Base-by-base conservation (phyloP, 495 filamentous ascomycete genomes). In the Aspergillus baeticus region DNA sequence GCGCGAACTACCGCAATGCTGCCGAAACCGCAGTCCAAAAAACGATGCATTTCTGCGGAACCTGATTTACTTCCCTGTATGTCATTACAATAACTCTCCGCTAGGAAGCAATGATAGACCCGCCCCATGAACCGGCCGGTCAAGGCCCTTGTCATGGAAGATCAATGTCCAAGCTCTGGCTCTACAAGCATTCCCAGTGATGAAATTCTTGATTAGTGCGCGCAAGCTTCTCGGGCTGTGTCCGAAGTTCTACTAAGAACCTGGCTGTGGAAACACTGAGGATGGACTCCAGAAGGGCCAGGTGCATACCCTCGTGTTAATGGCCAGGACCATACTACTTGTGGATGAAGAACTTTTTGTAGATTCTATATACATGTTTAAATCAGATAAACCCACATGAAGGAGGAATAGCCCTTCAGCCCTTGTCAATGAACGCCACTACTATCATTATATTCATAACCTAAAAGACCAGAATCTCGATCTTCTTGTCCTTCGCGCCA, bases 401-500 rank as follows among this genome's bases (percentile, higher is more conserved):
- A 45, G 36, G 49, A 38, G 13, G 22, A 54, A 20, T 38, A 14
- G 58, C 18, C 42, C n/a, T 29, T 50, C 26, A 47, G 41, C 31
- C 53, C 10, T 51, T n/a, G 31, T 47, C 4, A 45, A 54, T 20
- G 10, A 62, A 65, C 59, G 59, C 59, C 62, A 29, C 41, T 23
- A 39, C 51, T 20, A 51, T 38, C 45, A 42, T 48, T 44, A 60
- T 15, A 49, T 33, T 36, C 35, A 33, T 55, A 26, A 51, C 57
- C 70, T 51, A 77, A 52, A 75, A 77, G 39, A 77, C 63, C 60
- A 77, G 55, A 22, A 76, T 72, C 49, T 76, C 69, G 41, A 71
- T 59, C 14, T 61, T 49, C 58, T 75, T 73, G 47, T 73, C 60
- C 45, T 64, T 63, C 8, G 66, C 56, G 2, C 71, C 78, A 63